These are phyloP conservation scores for Calocera cornea DNA, from an alignment of 768 basidiomycete species.

Conservation along the genomic window DNA sequence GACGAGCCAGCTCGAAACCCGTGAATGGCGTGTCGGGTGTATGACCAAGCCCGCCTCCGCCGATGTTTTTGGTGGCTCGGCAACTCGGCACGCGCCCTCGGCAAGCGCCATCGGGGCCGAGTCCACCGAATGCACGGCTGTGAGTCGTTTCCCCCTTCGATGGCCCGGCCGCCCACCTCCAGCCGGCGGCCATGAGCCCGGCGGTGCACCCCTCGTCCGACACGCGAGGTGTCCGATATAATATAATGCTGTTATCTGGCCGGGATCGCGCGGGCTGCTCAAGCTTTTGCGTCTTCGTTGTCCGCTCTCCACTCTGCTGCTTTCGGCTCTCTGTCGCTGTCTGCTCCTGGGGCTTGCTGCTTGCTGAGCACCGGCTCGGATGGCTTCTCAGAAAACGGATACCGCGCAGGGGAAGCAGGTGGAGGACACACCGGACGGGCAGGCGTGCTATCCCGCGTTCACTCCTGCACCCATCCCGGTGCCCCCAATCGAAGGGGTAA, in stretches of 20 bases:
- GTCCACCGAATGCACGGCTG: not conserved
- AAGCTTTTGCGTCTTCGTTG: no score
- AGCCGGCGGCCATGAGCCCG: no score
- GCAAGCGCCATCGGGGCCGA: not conserved
- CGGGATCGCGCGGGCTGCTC: not conserved
- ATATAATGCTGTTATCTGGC: not conserved
- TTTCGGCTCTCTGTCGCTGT: not conserved
- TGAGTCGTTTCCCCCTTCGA: not conserved
- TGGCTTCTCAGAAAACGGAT: not conserved
- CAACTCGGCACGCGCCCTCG: not conserved
- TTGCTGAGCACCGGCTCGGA: not conserved
- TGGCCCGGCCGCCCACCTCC: no score
- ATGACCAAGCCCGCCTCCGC: no score
- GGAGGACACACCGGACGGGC: not conserved
- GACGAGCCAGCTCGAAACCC: slow-evolving; percentile 1
- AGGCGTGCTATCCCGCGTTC: not conserved
- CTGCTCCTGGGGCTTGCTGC: not conserved
- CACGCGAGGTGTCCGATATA: no score
- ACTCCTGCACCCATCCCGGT: not conserved
- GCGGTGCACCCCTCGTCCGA: no score
- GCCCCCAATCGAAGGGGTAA: no score
- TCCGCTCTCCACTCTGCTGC: not conserved
- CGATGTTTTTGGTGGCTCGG: not conserved
- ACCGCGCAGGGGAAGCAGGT: not conserved
- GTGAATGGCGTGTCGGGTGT: not conserved